These are phyloP conservation scores for Pseudevernia furfuracea DNA, from an alignment of 495 filamentous ascomycete species.

Conservation along the genomic window DNA sequence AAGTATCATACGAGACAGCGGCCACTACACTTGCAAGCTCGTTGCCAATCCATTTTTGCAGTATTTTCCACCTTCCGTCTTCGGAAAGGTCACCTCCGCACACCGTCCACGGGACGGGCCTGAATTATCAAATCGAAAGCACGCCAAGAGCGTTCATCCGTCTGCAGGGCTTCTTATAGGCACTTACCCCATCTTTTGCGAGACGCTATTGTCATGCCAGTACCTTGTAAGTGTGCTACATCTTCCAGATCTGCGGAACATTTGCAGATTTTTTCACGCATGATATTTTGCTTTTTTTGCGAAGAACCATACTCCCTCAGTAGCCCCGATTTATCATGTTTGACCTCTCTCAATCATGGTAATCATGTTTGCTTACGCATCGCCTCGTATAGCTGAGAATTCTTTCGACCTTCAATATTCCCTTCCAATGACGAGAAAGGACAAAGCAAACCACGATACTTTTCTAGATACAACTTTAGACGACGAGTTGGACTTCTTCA, in stretches of 20 bases:
- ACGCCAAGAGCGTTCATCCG: background rate
- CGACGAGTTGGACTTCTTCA: slow-evolving; percentile 36
- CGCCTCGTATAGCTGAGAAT: slow-evolving; percentile 19
- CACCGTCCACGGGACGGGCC: background rate
- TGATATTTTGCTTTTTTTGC: background rate
- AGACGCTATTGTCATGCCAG: slow-evolving; percentile 25
- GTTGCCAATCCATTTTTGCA: background rate
- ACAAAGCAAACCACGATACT: slow-evolving; percentile 33
- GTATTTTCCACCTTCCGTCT: background rate
- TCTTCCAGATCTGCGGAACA: background rate
- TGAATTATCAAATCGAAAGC: background rate
- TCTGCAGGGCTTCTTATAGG: background rate
- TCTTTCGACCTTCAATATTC: slow-evolving; percentile 24
- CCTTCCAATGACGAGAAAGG: slow-evolving; percentile 27
- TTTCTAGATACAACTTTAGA: slow-evolving; percentile 31
- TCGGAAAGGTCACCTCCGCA: background rate
- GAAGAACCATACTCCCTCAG: background rate
- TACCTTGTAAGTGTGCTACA: slow-evolving; percentile 23
- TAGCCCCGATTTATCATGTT: too few relatives aligned
- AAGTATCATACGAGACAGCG: background rate
- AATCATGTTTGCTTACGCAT: slow-evolving; percentile 16
- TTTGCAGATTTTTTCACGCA: background rate
- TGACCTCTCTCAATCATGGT: background rate
- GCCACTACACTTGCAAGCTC: background rate
- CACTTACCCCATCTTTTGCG: slow-evolving; percentile 1